Evolutionary conservation across 345 rosid genomes (phyloP), one percentile per base, ranked within the genome.

Genomic region (Rhizophora mangle): DNA sequence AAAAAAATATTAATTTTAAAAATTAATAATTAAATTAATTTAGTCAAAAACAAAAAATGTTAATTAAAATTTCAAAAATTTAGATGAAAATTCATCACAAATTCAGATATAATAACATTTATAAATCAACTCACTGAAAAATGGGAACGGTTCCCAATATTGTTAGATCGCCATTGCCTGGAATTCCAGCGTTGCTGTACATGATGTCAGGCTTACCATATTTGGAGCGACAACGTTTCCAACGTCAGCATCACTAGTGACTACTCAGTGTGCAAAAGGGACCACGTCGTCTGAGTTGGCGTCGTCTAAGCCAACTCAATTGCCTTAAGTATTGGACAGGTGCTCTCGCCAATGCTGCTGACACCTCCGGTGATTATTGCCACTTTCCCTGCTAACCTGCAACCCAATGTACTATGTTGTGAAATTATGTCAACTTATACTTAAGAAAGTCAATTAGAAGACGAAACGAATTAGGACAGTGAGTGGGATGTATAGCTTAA

Each of bases 301-400:
- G 8, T 53, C 70, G 7, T 65, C 31, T 8, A 62, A n/a, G 30
- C 56, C 70, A 1, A 82, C 70, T 66, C 24, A 24, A 24, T 24
- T 24, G 24, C 24, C 24, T 24, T 24, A 24, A 24, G 24, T 24
- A 24, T 24, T 24, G 24, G 0, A 2, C 70, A 73, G 7, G 83
- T 78, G 71, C 76, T 71, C 37, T 32, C 79, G 13, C 87, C 85
- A 8, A 84, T 75, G 62, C 72, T 79, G 22, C 85, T 71, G 0
- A 84, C 85, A 8, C 87, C 85, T 24, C 86, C 86, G 1, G 83
- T 80, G 26, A 82, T 73, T 34, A 82, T 15, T 9, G 83, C 86
- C 22, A 82, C 86, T 56, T 82, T 82, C 15, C 83, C 86, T 37
- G 68, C 76, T 26, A 82, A 51, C 68, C 84, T 83, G 75, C 22